A percentile compares a stretch with the other conserved stretches of the same genome.
phyloP scores from a whole-genome alignment of 805 yeast genomes.

The Ogataea glucozyma region DNA sequence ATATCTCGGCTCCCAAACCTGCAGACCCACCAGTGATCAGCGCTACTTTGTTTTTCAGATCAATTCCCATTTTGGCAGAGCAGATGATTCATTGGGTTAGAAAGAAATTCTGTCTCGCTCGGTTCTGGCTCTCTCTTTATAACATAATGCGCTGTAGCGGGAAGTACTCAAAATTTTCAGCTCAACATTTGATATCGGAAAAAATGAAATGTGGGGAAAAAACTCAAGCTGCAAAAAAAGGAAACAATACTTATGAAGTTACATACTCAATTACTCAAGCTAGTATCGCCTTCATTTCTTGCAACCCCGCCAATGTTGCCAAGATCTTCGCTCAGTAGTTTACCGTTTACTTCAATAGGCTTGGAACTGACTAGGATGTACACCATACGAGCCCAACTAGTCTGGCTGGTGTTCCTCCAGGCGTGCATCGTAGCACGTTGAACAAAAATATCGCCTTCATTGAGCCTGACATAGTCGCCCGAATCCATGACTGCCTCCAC shows the following conservation, averaged over 20 bases:
- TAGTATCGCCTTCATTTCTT: slow-evolving; percentile 9
- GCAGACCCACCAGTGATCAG: slow-evolving; percentile 36
- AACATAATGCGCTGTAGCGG: too few relatives aligned
- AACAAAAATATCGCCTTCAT: slow-evolving; percentile 12
- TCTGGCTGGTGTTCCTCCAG: slow-evolving; percentile 12
- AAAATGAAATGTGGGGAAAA: slow-evolving; percentile 5
- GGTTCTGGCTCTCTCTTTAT: too few relatives aligned
- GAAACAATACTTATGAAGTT: neutral
- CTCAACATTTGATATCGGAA: neutral
- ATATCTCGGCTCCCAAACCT: slow-evolving; percentile 39
- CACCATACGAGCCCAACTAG: slow-evolving; percentile 14
- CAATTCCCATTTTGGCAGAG: slow-evolving; percentile 10
- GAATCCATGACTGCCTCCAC: slow-evolving; percentile 16
- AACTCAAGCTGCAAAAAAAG: neutral
- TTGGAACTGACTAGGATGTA: slow-evolving; percentile 9
- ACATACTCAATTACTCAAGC: neutral
- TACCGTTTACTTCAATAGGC: slow-evolving; percentile 11
- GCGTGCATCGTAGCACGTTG: slow-evolving; percentile 16
- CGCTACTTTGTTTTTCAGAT: slow-evolving; percentile 31
- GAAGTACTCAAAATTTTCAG: too few relatives aligned
- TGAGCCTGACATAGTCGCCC: slow-evolving; percentile 6
- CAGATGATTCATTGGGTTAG: too few relatives aligned
- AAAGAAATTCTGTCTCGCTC: neutral
- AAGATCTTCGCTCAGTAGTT: slow-evolving; percentile 5
- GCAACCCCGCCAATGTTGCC: slow-evolving; percentile 13